Evolutionary conservation across 192 early-diverging fungal genomes (phyloP).

Genomic region (Fimicolochytrium jonesii): DNA sequence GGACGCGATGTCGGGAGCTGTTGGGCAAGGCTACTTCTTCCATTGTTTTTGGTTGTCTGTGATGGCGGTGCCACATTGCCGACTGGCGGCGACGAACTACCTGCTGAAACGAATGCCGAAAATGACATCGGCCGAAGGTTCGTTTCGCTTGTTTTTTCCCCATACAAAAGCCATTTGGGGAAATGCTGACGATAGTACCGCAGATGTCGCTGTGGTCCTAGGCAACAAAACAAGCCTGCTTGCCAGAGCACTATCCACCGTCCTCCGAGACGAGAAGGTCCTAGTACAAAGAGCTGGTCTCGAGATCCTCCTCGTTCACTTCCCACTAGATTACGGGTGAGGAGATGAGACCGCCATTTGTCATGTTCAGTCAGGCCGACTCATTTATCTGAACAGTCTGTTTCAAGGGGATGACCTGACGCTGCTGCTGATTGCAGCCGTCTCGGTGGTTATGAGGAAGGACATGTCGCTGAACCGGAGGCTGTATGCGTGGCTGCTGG

Average conservation of each 20-base stretch:
- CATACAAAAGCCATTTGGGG: no score
- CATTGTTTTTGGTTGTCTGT: slow-evolving; percentile 79
- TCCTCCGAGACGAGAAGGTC: slow-evolving; percentile 66
- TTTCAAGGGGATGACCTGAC: slow-evolving; percentile 64
- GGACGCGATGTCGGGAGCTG: slow-evolving; percentile 57
- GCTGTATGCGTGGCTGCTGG: slow-evolving; percentile 83
- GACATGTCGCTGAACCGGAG: slow-evolving; percentile 93
- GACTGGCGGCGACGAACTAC: slow-evolving; percentile 75
- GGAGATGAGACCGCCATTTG: slow-evolving; percentile 13
- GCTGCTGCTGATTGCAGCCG: slow-evolving; percentile 62
- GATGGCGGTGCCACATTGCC: slow-evolving; percentile 61
- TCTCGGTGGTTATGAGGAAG: slow-evolving; percentile 76
- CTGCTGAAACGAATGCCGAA: slow-evolving; percentile 69
- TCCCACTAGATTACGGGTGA: slow-evolving; percentile 56
- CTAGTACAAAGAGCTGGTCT: slow-evolving; percentile 82
- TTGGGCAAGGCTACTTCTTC: slow-evolving; percentile 77
- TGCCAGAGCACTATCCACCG: slow-evolving; percentile 68
- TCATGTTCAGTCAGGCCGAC: slow-evolving; percentile 13
- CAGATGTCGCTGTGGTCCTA: slow-evolving; percentile 35
- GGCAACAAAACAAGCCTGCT: slow-evolving; percentile 56
- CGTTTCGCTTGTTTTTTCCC: no score
- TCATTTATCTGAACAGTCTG: slow-evolving; percentile 24
- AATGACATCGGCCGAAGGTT: slow-evolving; percentile 63
- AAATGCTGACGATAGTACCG: no score
- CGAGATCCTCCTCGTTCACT: slow-evolving; percentile 74